These are phyloP conservation scores for Stephanodiscus triporus DNA, from an alignment of 108 stramenopile species.

Conservation along the genomic window DNA sequence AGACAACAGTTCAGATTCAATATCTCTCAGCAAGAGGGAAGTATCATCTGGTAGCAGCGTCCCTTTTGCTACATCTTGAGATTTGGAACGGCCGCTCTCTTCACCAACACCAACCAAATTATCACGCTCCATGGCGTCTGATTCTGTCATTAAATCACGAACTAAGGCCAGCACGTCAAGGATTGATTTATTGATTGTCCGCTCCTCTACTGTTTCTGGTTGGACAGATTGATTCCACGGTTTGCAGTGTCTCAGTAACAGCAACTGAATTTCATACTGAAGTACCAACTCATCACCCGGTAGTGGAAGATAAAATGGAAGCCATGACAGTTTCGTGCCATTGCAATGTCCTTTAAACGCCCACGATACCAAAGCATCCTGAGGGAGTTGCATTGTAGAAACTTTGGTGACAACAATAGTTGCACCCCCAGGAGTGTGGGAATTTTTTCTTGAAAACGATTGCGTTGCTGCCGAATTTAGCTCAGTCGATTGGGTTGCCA, in stretches of 20 bases:
- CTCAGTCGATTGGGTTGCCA: neutral
- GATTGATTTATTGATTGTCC: slow-evolving; percentile 17
- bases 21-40: slow-evolving; percentile 10
- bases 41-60: slow-evolving; percentile 8
- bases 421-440: slow-evolving; percentile 1
- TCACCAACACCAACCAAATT: neutral
- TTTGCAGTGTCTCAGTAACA: slow-evolving; percentile 48
- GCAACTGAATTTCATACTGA: slow-evolving; percentile 63
- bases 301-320: slow-evolving; percentile 26
- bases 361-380: slow-evolving; percentile 1
- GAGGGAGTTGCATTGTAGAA: slow-evolving; percentile 19
- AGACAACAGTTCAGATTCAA: slow-evolving; percentile 16
- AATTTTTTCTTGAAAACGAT: neutral
- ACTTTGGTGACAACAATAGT: slow-evolving; percentile 40
- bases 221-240: slow-evolving; percentile 6
- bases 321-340: neutral
- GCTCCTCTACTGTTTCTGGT: slow-evolving; percentile 26
- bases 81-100: slow-evolving; percentile 7
- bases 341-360: neutral
- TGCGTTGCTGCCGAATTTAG: neutral
- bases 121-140: neutral
- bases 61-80: neutral
- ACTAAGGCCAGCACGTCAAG: slow-evolving; percentile 17
- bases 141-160: slow-evolving; percentile 17
- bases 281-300: slow-evolving; percentile 52